A percentile compares a stretch with the other conserved stretches of the same genome.
phyloP scores from a whole-genome alignment of 2,329 filamentous ascomycete genomes.

The Fusarium austroafricanum region DNA sequence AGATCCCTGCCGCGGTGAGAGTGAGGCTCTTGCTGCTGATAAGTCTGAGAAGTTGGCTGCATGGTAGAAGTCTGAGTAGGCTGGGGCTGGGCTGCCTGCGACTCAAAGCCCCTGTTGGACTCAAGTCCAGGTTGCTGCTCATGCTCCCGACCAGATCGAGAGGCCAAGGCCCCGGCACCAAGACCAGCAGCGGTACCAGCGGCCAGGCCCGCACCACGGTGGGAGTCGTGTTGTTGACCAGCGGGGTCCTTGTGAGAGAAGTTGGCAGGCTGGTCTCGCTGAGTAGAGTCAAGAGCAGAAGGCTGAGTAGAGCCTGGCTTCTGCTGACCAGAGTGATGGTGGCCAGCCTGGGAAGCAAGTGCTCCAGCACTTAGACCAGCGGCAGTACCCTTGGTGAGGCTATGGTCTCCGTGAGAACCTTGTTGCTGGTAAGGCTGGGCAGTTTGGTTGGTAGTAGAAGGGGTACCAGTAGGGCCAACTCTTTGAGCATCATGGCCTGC shows the following conservation, averaged over 20 bases:
- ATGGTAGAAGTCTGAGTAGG: background rate
- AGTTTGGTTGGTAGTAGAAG: background rate
- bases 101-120: background rate
- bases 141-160: background rate
- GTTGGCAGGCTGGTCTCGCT: background rate
- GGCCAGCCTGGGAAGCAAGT: background rate
- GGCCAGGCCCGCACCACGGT: background rate
- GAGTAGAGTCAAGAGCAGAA: background rate
- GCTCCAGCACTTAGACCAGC: background rate
- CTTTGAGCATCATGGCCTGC: background rate
- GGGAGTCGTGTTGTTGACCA: conserved; percentile 13
- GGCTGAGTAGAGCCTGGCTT: background rate
- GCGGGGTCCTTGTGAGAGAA: conserved; percentile 8
- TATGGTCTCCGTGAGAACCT: background rate
- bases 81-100: background rate
- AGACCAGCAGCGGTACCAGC: conserved; percentile 1
- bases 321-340: background rate
- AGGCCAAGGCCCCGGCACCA: background rate
- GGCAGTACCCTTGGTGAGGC: background rate
- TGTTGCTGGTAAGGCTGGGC: conserved; percentile 3
- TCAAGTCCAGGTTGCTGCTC: background rate
- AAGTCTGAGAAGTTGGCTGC: background rate
- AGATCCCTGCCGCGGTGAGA: background rate
- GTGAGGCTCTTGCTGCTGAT: background rate
- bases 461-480: background rate